A percentile compares a stretch with the other conserved stretches of the same genome.
phyloP scores from a whole-genome alignment of 352 stramenopile species.

The Globisporangium splendens region DNA sequence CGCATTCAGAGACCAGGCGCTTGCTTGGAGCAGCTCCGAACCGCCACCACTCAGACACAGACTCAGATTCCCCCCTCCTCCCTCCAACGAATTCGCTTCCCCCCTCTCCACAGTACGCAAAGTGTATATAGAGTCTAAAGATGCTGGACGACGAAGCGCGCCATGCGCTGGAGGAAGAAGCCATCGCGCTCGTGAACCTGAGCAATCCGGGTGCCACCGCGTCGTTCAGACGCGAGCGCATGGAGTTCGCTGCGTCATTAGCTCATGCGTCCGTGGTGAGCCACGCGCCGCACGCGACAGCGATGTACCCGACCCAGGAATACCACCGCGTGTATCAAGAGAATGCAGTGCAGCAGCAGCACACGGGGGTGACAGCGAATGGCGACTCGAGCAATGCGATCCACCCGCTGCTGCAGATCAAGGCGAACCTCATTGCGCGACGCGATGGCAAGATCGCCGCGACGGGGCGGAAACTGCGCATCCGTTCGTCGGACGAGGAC shows the following conservation, averaged over 20 bases:
- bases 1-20: conserved; percentile 10
- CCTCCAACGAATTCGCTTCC: neutral
- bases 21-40: conserved; percentile 7
- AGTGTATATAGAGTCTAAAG: neutral
- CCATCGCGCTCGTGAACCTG: conserved; percentile 68
- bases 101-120: neutral
- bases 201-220: conserved; percentile 25
- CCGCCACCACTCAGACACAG: conserved; percentile 23
- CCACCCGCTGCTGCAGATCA: conserved; percentile 26
- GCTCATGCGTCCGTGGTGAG: neutral
- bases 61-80: conserved; percentile 13
- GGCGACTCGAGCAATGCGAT: conserved; percentile 4
- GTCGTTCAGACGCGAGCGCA: neutral
- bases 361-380: neutral
- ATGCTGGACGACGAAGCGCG: conserved; percentile 60
- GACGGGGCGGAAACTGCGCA: conserved; percentile 12
- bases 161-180: conserved; percentile 53
- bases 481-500: neutral
- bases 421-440: conserved; percentile 26
- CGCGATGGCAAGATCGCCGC: conserved; percentile 17
- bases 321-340: neutral
- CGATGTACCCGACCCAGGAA: neutral
- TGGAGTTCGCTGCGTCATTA: neutral
- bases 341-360: neutral
- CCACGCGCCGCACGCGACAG: no score